Conservation (phyloP, 495 filamentous ascomycete species). For the Aspergillus coremiiformis region DNA sequence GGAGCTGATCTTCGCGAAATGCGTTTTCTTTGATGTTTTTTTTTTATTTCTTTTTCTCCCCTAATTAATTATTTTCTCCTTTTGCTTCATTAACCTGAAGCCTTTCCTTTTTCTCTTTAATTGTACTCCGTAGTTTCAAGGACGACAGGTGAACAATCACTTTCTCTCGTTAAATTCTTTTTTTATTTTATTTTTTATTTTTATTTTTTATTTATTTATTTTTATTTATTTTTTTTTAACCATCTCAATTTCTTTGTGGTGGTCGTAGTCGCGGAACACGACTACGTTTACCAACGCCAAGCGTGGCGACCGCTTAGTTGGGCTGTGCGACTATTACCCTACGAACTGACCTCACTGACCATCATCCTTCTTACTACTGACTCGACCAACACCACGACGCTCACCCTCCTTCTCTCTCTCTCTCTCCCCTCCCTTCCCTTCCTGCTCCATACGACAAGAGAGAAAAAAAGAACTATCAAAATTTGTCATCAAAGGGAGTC, state of each 20-base stretch:
- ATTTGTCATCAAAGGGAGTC: neutral
- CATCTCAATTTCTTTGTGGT: neutral
- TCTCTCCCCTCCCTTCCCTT: neutral
- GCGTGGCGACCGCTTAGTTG: conserved; percentile 25
- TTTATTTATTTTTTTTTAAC: too few relatives aligned
- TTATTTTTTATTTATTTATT: too few relatives aligned
- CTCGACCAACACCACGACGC: neutral
- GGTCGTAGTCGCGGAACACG: conserved; percentile 2
- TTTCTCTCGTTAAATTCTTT: neutral
- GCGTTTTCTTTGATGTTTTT: conserved; percentile 2
- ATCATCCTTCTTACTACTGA: neutral
- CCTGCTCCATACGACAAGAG: too few relatives aligned
- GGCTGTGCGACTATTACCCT: conserved; percentile 21
- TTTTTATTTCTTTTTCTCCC: conserved; percentile 5
- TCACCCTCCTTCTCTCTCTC: neutral
- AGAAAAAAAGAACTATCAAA: neutral
- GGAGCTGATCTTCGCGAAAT: too few relatives aligned
- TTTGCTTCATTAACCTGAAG: conserved; percentile 3
- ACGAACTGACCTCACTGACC: conserved; percentile 18
- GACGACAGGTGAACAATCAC: neutral
- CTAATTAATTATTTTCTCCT: conserved; percentile 4
- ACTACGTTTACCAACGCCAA: conserved; percentile 22
- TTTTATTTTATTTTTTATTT: too few relatives aligned
- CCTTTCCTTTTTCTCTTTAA: neutral
- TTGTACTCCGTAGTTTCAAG: neutral